These are phyloP conservation scores for Fonsecaea monophora DNA, from an alignment of 2,329 filamentous ascomycete species.

Conservation along the genomic window DNA sequence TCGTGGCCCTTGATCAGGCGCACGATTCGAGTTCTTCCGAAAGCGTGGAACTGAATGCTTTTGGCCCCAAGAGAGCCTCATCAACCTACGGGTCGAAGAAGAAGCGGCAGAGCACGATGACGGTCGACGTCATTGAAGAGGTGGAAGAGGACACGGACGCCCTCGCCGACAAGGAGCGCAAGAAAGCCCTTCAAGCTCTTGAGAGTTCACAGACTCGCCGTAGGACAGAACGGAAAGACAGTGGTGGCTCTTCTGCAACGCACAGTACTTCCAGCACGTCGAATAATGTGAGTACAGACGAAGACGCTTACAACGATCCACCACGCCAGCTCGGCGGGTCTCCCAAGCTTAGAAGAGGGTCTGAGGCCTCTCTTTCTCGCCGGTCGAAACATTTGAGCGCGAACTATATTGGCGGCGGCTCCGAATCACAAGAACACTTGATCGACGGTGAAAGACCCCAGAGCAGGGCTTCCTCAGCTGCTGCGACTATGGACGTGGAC, in stretches of 20 bases:
- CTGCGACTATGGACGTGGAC: constrained; percentile 39
- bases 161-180: constrained; percentile 70
- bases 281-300: constrained; percentile 3
- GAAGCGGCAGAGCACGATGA: constrained; percentile 35
- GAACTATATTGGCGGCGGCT: constrained; percentile 16
- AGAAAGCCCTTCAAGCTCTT: constrained; percentile 81
- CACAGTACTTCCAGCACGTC: background rate
- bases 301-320: background rate
- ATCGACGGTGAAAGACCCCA: constrained; percentile 24
- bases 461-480: constrained; percentile 39
- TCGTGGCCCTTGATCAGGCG: constrained; percentile 21
- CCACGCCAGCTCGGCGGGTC: constrained; percentile 1
- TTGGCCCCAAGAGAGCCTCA: constrained; percentile 11
- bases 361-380: constrained; percentile 30
- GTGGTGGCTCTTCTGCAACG: constrained; percentile 8
- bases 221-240: constrained; percentile 12
- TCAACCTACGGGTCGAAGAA: constrained; percentile 29
- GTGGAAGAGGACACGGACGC: constrained; percentile 33
- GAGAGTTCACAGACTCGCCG: constrained; percentile 69
- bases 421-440: constrained; percentile 38
- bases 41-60: constrained; percentile 35
- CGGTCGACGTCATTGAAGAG: constrained; percentile 39
- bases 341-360: constrained; percentile 26
- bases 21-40: constrained; percentile 22
- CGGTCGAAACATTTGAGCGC: constrained; percentile 29